A percentile compares a stretch with the other conserved stretches of the same genome.
Evolutionary conservation across 306 rosid species (phyloP).

Genomic region (Crotalaria pallida): DNA sequence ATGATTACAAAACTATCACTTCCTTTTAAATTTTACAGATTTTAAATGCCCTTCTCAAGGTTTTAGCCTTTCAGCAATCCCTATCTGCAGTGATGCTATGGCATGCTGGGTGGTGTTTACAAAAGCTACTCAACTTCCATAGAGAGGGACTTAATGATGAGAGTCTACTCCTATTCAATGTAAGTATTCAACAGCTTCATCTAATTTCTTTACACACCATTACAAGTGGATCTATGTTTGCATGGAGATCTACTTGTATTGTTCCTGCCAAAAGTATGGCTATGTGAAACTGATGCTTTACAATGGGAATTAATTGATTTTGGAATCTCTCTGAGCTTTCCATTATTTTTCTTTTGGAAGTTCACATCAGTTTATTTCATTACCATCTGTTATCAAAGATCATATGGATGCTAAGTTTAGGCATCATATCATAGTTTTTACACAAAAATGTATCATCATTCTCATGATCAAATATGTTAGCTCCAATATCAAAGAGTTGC

Average conservation of each 20-base stretch:
- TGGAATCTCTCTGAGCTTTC: neutral
- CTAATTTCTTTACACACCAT: constrained; percentile 17
- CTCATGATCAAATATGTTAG: neutral
- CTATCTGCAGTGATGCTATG: constrained; percentile 47
- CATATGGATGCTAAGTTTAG: neutral
- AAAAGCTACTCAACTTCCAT: constrained; percentile 45
- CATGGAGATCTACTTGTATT: neutral
- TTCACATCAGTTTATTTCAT: neutral
- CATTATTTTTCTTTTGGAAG: neutral
- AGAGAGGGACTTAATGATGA: constrained; percentile 34
- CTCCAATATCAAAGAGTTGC: neutral
- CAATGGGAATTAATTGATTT: neutral
- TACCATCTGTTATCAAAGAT: neutral
- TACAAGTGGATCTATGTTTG: neutral
- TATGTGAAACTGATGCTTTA: neutral
- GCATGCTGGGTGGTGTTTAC: constrained; percentile 86
- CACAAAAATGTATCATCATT: neutral
- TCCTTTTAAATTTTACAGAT: constrained; percentile 47
- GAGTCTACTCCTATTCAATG: constrained; percentile 51
- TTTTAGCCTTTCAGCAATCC: constrained; percentile 58
- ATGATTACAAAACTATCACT: constrained; percentile 12
- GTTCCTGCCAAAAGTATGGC: neutral
- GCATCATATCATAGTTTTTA: neutral
- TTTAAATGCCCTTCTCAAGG: constrained; percentile 61
- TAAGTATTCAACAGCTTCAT: constrained; percentile 34